Conservation (phyloP, 495 filamentous ascomycete genomes). For the Talaromyces nanjingensis region DNA sequence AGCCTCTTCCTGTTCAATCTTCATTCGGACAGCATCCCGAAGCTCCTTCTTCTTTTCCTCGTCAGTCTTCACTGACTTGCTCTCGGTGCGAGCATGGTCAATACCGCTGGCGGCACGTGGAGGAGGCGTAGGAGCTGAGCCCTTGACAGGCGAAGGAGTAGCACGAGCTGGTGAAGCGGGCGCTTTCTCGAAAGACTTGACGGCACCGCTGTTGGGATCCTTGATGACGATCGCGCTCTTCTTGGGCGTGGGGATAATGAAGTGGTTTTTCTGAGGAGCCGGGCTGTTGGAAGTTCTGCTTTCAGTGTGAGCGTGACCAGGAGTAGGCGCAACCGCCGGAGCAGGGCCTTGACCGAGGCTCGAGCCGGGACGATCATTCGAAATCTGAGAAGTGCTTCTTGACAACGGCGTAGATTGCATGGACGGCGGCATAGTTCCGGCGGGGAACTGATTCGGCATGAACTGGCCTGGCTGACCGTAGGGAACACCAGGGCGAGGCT, state of each 20-base stretch:
- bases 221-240: slow-evolving; percentile 74
- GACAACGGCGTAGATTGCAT: slow-evolving; percentile 65
- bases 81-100: slow-evolving; percentile 55
- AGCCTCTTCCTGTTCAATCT: slow-evolving; percentile 49
- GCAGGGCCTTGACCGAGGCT: slow-evolving; percentile 65
- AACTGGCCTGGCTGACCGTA: slow-evolving; percentile 38
- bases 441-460: slow-evolving; percentile 45
- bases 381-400: slow-evolving; percentile 75
- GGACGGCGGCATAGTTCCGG: slow-evolving; percentile 43
- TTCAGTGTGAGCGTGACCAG: slow-evolving; percentile 53
- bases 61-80: slow-evolving; percentile 53
- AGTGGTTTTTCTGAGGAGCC: slow-evolving; percentile 38
- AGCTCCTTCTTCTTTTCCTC: slow-evolving; percentile 67
- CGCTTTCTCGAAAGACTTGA: slow-evolving; percentile 52
- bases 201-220: slow-evolving; percentile 61
- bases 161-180: slow-evolving; percentile 48
- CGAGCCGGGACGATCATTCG: slow-evolving; percentile 68
- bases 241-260: slow-evolving; percentile 49
- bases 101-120: slow-evolving; percentile 44
- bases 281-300: slow-evolving; percentile 50
- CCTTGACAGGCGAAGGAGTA: slow-evolving; percentile 52
- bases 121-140: slow-evolving; percentile 57
- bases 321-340: slow-evolving; percentile 48
- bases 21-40: slow-evolving; percentile 58
- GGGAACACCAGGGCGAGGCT: slow-evolving; percentile 45